Evolutionary conservation across 345 rosid species (phyloP).

Genomic region (Angophora floribunda): DNA sequence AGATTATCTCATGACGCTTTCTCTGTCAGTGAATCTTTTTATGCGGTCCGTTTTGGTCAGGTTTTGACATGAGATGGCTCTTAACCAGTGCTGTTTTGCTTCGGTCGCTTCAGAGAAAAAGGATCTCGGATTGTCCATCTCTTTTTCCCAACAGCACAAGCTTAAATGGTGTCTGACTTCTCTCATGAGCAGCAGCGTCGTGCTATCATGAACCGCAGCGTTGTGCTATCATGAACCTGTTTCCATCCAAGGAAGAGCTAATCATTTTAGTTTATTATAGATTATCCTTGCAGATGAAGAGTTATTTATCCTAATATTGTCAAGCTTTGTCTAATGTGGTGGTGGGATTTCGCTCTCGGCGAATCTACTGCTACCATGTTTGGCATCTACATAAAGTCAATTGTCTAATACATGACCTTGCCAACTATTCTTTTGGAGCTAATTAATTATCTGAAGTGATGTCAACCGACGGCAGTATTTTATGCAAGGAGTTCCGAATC

Average conservation of each 20-base stretch:
- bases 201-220: not conserved
- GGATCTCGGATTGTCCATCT: not conserved
- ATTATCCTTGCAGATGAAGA: not conserved
- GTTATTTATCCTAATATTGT: not conserved
- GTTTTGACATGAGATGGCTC: not conserved
- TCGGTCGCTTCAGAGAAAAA: not conserved
- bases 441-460: not conserved
- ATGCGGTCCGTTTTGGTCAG: not conserved
- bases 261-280: not conserved
- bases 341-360: not conserved
- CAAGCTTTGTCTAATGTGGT: not conserved
- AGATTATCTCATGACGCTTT: not conserved
- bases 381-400: not conserved
- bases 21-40: not conserved
- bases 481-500: not conserved
- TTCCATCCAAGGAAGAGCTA: not conserved
- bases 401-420: not conserved
- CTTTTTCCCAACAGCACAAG: not conserved
- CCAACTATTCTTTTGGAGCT: not conserved
- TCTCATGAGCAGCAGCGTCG: not conserved
- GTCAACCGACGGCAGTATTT: not conserved
- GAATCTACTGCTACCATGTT: not conserved
- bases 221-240: not conserved
- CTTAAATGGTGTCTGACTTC: not conserved
- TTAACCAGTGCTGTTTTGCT: not conserved